phyloP scores from a whole-genome alignment of 1,139 yeast genomes.

The Pichiaceae sp. region DNA sequence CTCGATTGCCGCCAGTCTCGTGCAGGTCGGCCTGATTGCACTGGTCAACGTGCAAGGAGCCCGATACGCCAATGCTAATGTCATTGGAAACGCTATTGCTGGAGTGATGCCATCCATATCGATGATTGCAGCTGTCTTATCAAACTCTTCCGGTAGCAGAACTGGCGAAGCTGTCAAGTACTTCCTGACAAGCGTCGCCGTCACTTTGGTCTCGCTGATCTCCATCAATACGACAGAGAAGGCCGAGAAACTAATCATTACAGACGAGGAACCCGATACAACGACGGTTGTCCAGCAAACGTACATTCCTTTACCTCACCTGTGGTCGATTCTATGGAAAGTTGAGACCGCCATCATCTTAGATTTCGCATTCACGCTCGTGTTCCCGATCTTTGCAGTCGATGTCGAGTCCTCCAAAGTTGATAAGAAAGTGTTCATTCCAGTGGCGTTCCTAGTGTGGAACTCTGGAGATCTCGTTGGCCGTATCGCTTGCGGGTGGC shows the following conservation, averaged over 20 bases:
- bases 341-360: constrained; percentile 66
- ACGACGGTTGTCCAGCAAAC: not conserved
- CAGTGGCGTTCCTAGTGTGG: constrained; percentile 78
- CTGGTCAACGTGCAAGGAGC: constrained; percentile 74
- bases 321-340: constrained; percentile 51
- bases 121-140: constrained; percentile 49
- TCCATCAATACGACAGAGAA: constrained; percentile 27
- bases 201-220: constrained; percentile 38
- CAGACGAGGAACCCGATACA: not conserved
- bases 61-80: constrained; percentile 74
- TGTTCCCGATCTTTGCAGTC: constrained; percentile 88
- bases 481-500: constrained; percentile 54
- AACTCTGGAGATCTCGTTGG: constrained; percentile 83
- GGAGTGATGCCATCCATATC: constrained; percentile 86
- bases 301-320: constrained; percentile 26
- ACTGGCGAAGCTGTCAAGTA: constrained; percentile 34
- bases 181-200: constrained; percentile 61
- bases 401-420: constrained; percentile 41
- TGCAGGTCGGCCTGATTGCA: constrained; percentile 91
- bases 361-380: constrained; percentile 68
- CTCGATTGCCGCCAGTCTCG: constrained; percentile 58
- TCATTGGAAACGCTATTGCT: constrained; percentile 93
- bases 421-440: constrained; percentile 51
- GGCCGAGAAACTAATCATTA: constrained; percentile 9
- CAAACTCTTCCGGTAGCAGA: constrained; percentile 17